Base-by-base conservation (phyloP, 129 eudicot genomes). In the Flaveria robusta region DNA sequence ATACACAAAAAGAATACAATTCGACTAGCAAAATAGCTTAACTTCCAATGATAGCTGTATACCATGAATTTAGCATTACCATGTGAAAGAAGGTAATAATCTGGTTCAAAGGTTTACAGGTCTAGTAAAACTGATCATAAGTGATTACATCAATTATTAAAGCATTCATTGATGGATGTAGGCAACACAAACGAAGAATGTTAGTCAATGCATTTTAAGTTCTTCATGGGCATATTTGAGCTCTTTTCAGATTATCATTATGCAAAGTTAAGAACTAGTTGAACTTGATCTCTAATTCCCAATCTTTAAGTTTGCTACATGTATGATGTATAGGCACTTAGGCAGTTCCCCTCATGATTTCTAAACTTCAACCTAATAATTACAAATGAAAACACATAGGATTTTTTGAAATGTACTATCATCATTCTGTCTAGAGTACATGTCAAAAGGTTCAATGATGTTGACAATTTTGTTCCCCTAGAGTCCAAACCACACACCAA, bases 401-500 rank as follows among this genome's bases (percentile, higher is more conserved):
- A 15, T 58, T 11, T 43, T 27, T 11, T 62, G 71, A 43, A 60
- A 5, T 24, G 59, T 10, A 24, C 27, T 23, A 22, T 24, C 55
- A 42, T 62, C 63, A 63, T 39, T 67, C 15, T 37, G 2, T 26
- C 26, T 54, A 47, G 19, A 52, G 60, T 39, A 77, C 12, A 68
- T 64, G 64, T 8, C 65, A 75, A 71, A 75, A 75, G 19, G 50
- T 43, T 68, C 12, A 77, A 55, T 26, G 60, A 54, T 56, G 75
- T 77, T 56, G 75, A 68, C 81, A 77, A 26, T 7, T 68, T 76
- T 76, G 79, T 75, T 62, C 64, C 31, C 71, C 18, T 66, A 76
- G 7, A 34, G 55, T 20, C 74, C 72, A 66, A 66, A 66, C n/a
- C 39, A 20, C 72, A 76, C 66, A 49, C 34, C 39, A 43, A 65